Evolutionary conservation across 495 filamentous ascomycete species (phyloP), one percentile per base, ranked within the genome.

Genomic region (Xylaria castorea): DNA sequence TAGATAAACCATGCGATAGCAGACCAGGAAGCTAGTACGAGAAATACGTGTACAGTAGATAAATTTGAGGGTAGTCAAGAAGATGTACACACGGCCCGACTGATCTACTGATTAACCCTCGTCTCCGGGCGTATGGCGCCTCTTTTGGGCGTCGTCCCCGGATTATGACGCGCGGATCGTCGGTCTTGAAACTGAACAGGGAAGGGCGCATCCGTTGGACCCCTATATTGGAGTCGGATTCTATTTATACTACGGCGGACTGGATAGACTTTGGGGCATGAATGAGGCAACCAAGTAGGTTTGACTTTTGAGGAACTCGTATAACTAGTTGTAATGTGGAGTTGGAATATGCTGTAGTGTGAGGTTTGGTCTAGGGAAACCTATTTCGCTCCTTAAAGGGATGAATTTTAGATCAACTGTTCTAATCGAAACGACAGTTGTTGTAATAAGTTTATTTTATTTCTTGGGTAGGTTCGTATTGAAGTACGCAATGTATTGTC

Each of bases 181-280:
- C 76, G 68, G 48, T n/a, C 68, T 55, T 78, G 76, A 78, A 76
- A 76, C 74, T 27, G 46, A 8, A 50, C 14, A 68, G 61, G 72
- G 22, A 64, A 25, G n/a, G 60, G n/a, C n/a, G 60, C 38, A 44
- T 64, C 38, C 61, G 5, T 61, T 22, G 63, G 63, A 50, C 63
- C 42, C 44, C 14, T 61, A 12, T 20, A 5, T 25, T 55, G 25
- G 22, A 22, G 4, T 14, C 51, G 51, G 22, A 55, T 27, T 9
- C 51, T 30, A 55, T 55, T 55, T 25, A 53, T 25, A 51, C 48
- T 25, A 6, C 48, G n/a, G 20, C 22, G n/a, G n/a, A 8, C n/a
- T 9, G 8, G 2, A 20, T 51, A 53, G 50, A 27, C 22, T 11
- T 30, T 2, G 11, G 11, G 12, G 50, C 25, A 51, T 51, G 18